phyloP scores from a whole-genome alignment of 2,329 filamentous ascomycete genomes.

The Venturia carpophila region DNA sequence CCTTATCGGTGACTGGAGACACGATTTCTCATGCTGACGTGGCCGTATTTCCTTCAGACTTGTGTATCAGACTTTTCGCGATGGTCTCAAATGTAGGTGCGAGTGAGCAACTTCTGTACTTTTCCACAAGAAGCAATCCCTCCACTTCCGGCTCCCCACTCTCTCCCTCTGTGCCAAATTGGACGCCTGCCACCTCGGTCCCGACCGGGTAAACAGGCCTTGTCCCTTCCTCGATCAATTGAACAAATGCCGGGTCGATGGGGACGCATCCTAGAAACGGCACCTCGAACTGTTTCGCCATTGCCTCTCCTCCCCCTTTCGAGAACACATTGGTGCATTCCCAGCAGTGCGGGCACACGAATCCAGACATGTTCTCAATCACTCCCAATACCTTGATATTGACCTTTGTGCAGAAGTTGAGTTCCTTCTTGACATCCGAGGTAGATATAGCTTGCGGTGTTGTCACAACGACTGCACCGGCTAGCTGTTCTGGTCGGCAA shows the following conservation, averaged over 20 bases:
- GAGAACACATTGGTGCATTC: slow-evolving; percentile 93
- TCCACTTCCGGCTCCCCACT: slow-evolving; percentile 24
- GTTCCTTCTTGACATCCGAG: slow-evolving; percentile 86
- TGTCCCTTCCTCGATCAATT: slow-evolving; percentile 70
- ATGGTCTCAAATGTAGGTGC: slow-evolving; percentile 61
- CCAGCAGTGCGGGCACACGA: slow-evolving; percentile 65
- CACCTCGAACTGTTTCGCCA: slow-evolving; percentile 80
- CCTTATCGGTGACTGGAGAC: no score
- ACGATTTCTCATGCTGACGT: background rate
- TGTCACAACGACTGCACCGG: slow-evolving; percentile 88
- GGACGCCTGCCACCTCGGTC: slow-evolving; percentile 52
- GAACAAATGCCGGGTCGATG: slow-evolving; percentile 86
- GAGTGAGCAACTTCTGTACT: slow-evolving; percentile 65
- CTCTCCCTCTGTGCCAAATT: slow-evolving; percentile 28
- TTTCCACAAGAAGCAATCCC: slow-evolving; percentile 50
- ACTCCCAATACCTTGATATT: slow-evolving; percentile 75
- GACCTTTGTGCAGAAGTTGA: slow-evolving; percentile 88
- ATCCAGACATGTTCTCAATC: slow-evolving; percentile 94
- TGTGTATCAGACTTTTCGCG: slow-evolving; percentile 44
- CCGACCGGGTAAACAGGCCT: slow-evolving; percentile 61
- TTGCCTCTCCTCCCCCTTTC: slow-evolving; percentile 78
- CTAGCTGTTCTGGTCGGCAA: slow-evolving; percentile 55
- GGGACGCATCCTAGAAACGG: slow-evolving; percentile 80
- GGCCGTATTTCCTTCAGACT: slow-evolving; percentile 23
- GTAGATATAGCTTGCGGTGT: slow-evolving; percentile 93